Evolutionary conservation across 2,329 filamentous ascomycete species (phyloP).

Genomic region (Ophiostoma ulmi): DNA sequence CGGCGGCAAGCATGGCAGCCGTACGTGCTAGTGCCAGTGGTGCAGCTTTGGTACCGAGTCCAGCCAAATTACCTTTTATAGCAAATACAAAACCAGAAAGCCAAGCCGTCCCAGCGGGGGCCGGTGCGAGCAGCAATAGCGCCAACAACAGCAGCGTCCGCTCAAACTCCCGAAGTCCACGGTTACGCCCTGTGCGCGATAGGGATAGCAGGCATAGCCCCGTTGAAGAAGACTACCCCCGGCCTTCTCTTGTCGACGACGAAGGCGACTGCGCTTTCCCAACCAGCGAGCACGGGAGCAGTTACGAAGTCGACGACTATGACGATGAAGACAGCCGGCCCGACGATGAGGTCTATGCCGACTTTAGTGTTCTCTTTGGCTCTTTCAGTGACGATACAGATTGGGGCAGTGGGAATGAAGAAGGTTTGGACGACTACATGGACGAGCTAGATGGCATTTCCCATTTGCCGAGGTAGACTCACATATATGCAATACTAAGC

Average conservation of each 20-base stretch:
- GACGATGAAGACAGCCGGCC: slow-evolving; percentile 38
- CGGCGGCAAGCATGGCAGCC: slow-evolving; percentile 3
- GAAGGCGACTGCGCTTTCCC: slow-evolving; percentile 42
- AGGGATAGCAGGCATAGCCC: not conserved
- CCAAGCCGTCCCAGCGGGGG: not conserved
- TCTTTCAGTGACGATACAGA: slow-evolving; percentile 31
- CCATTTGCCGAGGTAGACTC: slow-evolving; percentile 36
- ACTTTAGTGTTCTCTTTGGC: slow-evolving; percentile 50
- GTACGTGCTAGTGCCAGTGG: not conserved
- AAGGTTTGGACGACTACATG: slow-evolving; percentile 49
- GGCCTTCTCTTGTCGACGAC: slow-evolving; percentile 32
- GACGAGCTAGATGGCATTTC: slow-evolving; percentile 54
- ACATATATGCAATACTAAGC: not conserved
- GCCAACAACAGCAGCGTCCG: not conserved
- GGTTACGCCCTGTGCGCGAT: not conserved
- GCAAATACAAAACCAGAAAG: not conserved
- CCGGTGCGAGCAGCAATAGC: too few relatives aligned
- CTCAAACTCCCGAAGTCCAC: not conserved
- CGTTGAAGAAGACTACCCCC: not conserved
- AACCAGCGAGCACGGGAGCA: slow-evolving; percentile 41
- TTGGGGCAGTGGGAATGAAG: slow-evolving; percentile 32
- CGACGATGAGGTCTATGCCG: slow-evolving; percentile 51
- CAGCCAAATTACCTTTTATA: not conserved
- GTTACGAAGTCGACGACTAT: slow-evolving; percentile 35
- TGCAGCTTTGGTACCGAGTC: not conserved